phyloP scores from a whole-genome alignment of 495 filamentous ascomycete species.

The Hapsidospora chrysogenum region DNA sequence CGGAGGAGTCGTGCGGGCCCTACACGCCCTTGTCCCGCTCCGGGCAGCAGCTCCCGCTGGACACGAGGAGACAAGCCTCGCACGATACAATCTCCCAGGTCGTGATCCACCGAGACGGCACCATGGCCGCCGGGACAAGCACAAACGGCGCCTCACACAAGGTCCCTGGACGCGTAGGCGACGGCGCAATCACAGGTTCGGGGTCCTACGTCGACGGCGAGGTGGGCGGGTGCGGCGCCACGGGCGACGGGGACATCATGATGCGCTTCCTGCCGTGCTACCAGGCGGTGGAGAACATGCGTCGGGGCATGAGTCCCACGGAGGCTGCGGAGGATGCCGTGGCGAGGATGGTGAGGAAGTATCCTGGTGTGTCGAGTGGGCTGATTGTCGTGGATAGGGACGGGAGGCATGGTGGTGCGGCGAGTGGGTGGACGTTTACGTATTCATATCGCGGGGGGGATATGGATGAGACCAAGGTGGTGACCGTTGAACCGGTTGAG shows the following conservation, averaged over 20 bases:
- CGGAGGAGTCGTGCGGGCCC: conserved; percentile 19
- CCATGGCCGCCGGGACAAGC: conserved; percentile 30
- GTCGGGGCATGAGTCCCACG: conserved; percentile 21
- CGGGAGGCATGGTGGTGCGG: conserved; percentile 27
- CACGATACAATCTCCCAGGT: conserved; percentile 35
- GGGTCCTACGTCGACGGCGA: conserved; percentile 32
- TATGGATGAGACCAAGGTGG: conserved; percentile 23
- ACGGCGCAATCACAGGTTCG: conserved; percentile 29
- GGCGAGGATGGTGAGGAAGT: conserved; percentile 23
- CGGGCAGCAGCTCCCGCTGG: not conserved
- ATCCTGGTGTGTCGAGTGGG: conserved; percentile 22
- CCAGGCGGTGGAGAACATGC: conserved; percentile 29
- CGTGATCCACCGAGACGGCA: conserved; percentile 15
- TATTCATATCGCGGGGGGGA: conserved; percentile 24
- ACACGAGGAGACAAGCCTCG: conserved; percentile 2
- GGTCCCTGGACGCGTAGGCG: conserved; percentile 28
- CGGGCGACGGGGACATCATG: conserved; percentile 33
- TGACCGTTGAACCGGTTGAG: conserved; percentile 11
- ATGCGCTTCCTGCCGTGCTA: conserved; percentile 34
- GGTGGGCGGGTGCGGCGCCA: conserved; percentile 30
- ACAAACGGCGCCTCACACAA: conserved; percentile 32
- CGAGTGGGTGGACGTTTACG: conserved; percentile 27
- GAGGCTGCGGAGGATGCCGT: conserved; percentile 28
- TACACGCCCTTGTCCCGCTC: conserved; percentile 8
- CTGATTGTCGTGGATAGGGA: conserved; percentile 25